Evolutionary conservation across 768 basidiomycete genomes (phyloP), one percentile per base, ranked within the genome.

Genomic region (Macrolepiota albuminosa): DNA sequence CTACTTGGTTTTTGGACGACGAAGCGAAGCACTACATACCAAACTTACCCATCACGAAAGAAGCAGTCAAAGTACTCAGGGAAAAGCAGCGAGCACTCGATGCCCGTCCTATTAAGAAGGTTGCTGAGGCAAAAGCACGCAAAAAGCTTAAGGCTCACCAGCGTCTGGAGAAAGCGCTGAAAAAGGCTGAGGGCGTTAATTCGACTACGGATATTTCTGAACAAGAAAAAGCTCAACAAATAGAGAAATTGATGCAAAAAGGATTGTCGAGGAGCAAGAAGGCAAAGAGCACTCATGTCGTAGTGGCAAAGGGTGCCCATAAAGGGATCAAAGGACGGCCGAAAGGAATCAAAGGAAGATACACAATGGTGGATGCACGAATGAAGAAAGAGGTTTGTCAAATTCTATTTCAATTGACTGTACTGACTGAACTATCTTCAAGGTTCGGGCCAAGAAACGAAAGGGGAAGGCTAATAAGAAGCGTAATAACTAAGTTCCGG

Each of bases 51-150:
- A 81, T 98, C 57, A 98, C 95, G 0, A 98, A 96, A 72, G 97
- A 98, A 71, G 97, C 97, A 10, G 79, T 98, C 58, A 81, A 82
- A 52, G 87, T 85, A 10, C 79, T 99, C 34, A 86, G 91, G 34
- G 91, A 90, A 24, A 93, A 91, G 73, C 91, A 95, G 74, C 89
- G 96, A 13, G 92, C 94, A 14, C 78, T 99, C 52, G 95, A 99
- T 70, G 94, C 96, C 1, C 86, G 97, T 29, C 97, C 97, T 18
- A 98, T 99, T 76, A 98, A 97, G 78, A 99, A 99, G 79, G 84
- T 98, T 7, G 97, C 96, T 9, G 97, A 98, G 75, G 97, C 97
- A 14, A 98, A 98, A 73, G 95, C 93, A 33, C 84, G 97, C 62
- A 99, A 99, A 76, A 98, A 98, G 76, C 76, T 92, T 70, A 93